Conservation (phyloP, 768 basidiomycete species). For the Russula sp. region DNA sequence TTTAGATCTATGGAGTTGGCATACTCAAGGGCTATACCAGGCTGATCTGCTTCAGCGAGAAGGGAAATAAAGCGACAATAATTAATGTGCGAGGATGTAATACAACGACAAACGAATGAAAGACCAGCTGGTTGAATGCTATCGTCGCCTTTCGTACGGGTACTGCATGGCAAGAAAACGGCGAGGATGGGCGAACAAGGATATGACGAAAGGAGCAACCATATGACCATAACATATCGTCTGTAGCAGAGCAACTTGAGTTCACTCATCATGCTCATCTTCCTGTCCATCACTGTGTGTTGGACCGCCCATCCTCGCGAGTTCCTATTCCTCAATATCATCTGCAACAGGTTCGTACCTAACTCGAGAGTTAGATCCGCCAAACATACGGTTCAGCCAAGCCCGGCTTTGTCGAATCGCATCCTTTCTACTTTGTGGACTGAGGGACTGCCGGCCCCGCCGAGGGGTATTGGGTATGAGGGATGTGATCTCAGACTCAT, state of each 20-base stretch:
- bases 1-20: slow-evolving; percentile 1
- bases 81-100: not conserved
- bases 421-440: slow-evolving; percentile 33
- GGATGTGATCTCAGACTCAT: slow-evolving; percentile 62
- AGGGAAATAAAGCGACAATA: not conserved
- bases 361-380: slow-evolving; percentile 40
- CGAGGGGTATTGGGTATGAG: slow-evolving; percentile 45
- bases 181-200: slow-evolving; percentile 27
- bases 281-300: slow-evolving; percentile 35
- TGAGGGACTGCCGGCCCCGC: slow-evolving; percentile 40
- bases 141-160: slow-evolving; percentile 10
- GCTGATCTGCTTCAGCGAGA: not conserved
- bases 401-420: slow-evolving; percentile 35
- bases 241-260: slow-evolving; percentile 6
- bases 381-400: slow-evolving; percentile 53
- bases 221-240: not conserved
- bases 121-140: not conserved
- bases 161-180: slow-evolving; percentile 1
- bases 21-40: not conserved
- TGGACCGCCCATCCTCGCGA: slow-evolving; percentile 49
- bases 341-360: slow-evolving; percentile 49
- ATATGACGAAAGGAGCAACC: slow-evolving; percentile 18
- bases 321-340: slow-evolving; percentile 53
- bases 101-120: slow-evolving; percentile 12
- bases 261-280: slow-evolving; percentile 24